Percentiles rank a stretch among this genome's conserved stretches.
phyloP scores from a whole-genome alignment of 768 basidiomycete genomes.

The Mycena pura region DNA sequence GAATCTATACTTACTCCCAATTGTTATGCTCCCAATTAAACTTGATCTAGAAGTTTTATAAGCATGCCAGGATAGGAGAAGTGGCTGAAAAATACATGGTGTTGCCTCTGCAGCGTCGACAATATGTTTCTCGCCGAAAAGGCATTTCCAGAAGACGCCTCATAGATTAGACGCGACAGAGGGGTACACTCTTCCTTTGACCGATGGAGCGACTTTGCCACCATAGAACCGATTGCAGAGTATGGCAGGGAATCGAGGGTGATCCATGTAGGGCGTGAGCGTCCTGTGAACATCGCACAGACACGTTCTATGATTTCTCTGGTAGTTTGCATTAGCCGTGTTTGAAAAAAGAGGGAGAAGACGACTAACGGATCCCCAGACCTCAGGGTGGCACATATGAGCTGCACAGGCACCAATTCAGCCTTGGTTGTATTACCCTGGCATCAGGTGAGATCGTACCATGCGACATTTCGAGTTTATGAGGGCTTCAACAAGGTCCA shows the following conservation, averaged over 20 bases:
- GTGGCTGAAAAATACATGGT: conserved; percentile 50
- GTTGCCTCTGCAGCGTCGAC: conserved; percentile 66
- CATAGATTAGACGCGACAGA: conserved; percentile 62
- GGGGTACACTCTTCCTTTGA: conserved; percentile 59
- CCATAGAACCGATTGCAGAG: conserved; percentile 61
- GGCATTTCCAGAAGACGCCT: conserved; percentile 70
- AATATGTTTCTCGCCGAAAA: conserved; percentile 73
- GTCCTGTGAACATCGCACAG: conserved; percentile 61
- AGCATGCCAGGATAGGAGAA: neutral
- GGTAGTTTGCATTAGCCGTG: conserved; percentile 1
- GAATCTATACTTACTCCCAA: conserved; percentile 61
- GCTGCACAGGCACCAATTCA: conserved; percentile 44
- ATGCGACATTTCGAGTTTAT: conserved; percentile 71
- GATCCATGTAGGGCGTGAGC: conserved; percentile 71
- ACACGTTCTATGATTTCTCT: conserved; percentile 59
- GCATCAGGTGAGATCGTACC: conserved; percentile 41
- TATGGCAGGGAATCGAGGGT: conserved; percentile 64
- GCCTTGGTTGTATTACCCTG: conserved; percentile 10
- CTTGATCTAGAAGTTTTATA: conserved; percentile 50
- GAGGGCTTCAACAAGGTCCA: conserved; percentile 70
- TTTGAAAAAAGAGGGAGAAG: neutral
- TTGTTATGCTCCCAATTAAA: conserved; percentile 71
- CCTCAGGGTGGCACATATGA: conserved; percentile 69
- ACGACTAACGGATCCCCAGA: conserved; percentile 59
- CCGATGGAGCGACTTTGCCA: conserved; percentile 69